Evolutionary conservation across 306 rosid species (phyloP).

Genomic region (Ormosia emarginata): DNA sequence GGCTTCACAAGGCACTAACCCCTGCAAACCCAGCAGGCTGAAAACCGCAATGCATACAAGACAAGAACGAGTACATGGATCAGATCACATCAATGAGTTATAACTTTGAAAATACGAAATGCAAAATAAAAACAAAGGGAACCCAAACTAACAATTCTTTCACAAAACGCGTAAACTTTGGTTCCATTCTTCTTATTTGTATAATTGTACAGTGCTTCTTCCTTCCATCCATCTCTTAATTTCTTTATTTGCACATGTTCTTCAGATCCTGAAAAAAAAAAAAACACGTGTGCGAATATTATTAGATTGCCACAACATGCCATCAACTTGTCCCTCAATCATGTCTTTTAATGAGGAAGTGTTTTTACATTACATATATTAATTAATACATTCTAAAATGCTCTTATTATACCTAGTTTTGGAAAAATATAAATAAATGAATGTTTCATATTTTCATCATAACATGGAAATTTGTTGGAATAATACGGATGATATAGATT

Average conservation of each 20-base stretch:
- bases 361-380: background rate
- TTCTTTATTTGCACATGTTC: constrained; percentile 33
- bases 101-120: background rate
- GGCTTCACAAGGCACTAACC: background rate
- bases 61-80: background rate
- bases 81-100: constrained; percentile 1
- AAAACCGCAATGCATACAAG: constrained; percentile 2
- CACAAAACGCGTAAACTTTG: background rate
- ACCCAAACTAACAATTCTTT: background rate
- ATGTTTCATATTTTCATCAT: too few species aligned
- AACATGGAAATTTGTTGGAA: background rate
- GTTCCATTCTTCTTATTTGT: background rate
- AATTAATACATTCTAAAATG: too few species aligned
- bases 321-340: background rate
- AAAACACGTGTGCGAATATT: too few species aligned
- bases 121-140: background rate
- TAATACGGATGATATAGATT: background rate
- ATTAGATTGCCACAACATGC: background rate
- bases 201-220: background rate
- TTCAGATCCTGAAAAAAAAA: constrained; percentile 24
- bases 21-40: constrained; percentile 10
- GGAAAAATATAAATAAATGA: background rate
- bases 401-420: too few species aligned
- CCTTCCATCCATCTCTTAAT: background rate
- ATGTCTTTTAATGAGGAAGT: background rate